Evolutionary conservation across 192 early-diverging fungal genomes (phyloP), one percentile per base, ranked within the genome.

Genomic region (Entomortierella chlamydospora): DNA sequence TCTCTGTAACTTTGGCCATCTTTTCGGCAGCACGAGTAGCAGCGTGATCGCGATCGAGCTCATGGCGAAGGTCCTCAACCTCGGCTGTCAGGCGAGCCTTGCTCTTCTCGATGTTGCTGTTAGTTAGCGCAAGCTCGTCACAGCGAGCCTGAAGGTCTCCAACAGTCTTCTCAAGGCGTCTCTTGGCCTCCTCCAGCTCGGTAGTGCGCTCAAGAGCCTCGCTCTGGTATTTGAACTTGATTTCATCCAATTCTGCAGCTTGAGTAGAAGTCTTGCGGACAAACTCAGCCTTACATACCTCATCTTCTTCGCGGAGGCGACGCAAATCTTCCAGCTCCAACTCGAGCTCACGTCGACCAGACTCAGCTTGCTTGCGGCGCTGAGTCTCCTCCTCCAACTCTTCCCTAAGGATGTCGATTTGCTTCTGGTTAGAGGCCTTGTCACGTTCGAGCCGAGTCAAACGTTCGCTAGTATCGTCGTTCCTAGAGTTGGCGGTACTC

Each of bases 41-140:
- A 66, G 88, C 88, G 79, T 93, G 92, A 66, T 93, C 91, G 30
- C 93, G 88, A 72, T 96, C 94, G 31, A 85, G 72, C 67, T 94
- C 92, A 63, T 90, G 84, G 18, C 87, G 83, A 37, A 93, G 73
- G 59, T 96, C 94, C 78, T 95, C 93, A 13, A 92, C 86, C 70
- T 95, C 95, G 45, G 89, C 66, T 4, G 84, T 87, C 10, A 95
- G 81, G 6, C 90, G 83, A 0, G 82, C 67, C 56, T 90, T 91
- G 7, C 91, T 88, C 81, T 94, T 92, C 26, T 96, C 95, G 29
- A 92, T 68, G 31, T 86, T 90, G 26, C 83, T 72, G 43, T 83
- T 73, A 34, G 77, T 83, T 50, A 88, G 80, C 29, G 89, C 88
- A 23, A 89, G 65, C 45, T 92, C 91, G 30, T 79, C 76, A 37